phyloP scores from a whole-genome alignment of 352 stramenopile genomes.

The Albugo candida region DNA sequence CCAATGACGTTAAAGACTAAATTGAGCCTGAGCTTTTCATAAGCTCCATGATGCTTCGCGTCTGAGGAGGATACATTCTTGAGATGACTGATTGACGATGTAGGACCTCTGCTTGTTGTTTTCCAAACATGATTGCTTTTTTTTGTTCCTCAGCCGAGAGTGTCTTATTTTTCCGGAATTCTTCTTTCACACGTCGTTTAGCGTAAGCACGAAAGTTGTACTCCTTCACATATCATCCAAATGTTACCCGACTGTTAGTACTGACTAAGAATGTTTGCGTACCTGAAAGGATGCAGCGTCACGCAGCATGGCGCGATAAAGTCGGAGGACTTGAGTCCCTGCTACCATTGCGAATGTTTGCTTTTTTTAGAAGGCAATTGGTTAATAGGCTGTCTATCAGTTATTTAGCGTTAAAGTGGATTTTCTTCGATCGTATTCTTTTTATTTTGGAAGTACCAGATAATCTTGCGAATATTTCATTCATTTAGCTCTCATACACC shows the following conservation, averaged over 20 bases:
- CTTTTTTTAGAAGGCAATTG: too few relatives aligned
- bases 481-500: slow-evolving; percentile 91
- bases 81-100: slow-evolving; percentile 42
- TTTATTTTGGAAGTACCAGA: too few relatives aligned
- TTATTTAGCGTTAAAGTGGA: too few relatives aligned
- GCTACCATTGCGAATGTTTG: slow-evolving; percentile 9
- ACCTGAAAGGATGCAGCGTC: slow-evolving; percentile 32
- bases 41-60: slow-evolving; percentile 48
- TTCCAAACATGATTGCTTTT: slow-evolving; percentile 19
- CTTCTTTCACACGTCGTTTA: slow-evolving; percentile 36
- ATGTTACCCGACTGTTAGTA: not conserved
- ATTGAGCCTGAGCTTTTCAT: too few relatives aligned
- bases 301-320: slow-evolving; percentile 41
- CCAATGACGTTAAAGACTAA: too few relatives aligned
- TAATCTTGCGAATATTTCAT: slow-evolving; percentile 2
- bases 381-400: too few relatives aligned
- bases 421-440: too few relatives aligned
- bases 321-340: slow-evolving; percentile 20
- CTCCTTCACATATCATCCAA: slow-evolving; percentile 12
- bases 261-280: not conserved
- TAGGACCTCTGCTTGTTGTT: slow-evolving; percentile 28
- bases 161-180: slow-evolving; percentile 48
- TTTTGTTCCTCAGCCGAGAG: slow-evolving; percentile 30
- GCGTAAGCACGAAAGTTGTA: slow-evolving; percentile 65
- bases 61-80: slow-evolving; percentile 38